Evolutionary conservation across 139 green algal genomes (phyloP).

Genomic region (Closterium sp.): DNA sequence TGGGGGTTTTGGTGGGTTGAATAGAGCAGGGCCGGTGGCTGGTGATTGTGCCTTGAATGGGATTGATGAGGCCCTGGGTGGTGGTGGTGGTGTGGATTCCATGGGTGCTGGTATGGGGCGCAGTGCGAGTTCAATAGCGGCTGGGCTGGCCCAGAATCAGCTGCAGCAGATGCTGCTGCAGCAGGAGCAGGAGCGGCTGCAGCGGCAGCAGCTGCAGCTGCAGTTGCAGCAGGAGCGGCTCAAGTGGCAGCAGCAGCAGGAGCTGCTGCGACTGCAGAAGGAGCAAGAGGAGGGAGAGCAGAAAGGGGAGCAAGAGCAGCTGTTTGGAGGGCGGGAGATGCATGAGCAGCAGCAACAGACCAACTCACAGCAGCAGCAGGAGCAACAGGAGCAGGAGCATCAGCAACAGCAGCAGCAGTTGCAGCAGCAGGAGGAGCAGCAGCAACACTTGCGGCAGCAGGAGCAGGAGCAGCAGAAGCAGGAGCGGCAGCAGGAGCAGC

Average conservation of each 20-base stretch:
- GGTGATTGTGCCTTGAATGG: neutral
- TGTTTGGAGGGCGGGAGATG: no score
- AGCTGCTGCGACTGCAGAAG: neutral
- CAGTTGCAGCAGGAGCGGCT: neutral
- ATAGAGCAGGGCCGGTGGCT: neutral
- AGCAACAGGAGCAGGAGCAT: neutral
- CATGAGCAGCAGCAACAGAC: neutral
- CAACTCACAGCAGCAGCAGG: no score
- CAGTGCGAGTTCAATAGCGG: neutral
- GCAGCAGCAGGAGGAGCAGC: no score
- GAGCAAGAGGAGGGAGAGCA: neutral
- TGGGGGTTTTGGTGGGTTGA: neutral
- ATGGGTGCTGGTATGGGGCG: neutral
- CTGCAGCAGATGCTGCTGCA: neutral
- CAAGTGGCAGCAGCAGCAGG: neutral
- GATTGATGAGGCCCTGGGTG: neutral
- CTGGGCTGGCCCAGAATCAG: neutral
- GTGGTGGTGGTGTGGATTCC: neutral
- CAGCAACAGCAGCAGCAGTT: neutral
- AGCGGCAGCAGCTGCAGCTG: neutral
- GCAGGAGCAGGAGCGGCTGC: neutral
- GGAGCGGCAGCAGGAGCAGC: neutral
- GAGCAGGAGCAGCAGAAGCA: neutral
- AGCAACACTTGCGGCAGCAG: no score
- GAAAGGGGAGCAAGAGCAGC: neutral